Percentiles rank a stretch among this genome's conserved stretches.
phyloP scores from a whole-genome alignment of 257 asterid genomes.

The Petrea volubilis region DNA sequence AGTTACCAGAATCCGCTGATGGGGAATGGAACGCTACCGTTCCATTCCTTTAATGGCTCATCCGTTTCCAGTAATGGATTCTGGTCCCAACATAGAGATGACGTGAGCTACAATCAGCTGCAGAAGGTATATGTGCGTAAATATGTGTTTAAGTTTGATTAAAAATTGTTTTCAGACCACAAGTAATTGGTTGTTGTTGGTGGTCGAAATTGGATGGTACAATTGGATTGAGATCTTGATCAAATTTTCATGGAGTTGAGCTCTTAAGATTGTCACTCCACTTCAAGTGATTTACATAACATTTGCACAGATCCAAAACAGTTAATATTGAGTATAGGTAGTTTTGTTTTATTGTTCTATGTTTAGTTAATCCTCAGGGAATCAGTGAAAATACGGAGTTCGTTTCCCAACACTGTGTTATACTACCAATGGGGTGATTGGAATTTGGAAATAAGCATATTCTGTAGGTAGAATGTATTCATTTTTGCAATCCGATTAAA shows the following conservation, averaged over 20 bases:
- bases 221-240: slow-evolving; percentile 20
- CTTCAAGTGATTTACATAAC: background rate
- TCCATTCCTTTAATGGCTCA: slow-evolving; percentile 36
- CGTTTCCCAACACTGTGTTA: background rate
- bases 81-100: slow-evolving; percentile 80
- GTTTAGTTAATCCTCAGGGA: slow-evolving; percentile 10
- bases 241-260: slow-evolving; percentile 13
- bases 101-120: slow-evolving; percentile 70
- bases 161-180: background rate
- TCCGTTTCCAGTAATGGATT: slow-evolving; percentile 58
- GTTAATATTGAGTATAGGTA: slow-evolving; percentile 12
- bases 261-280: background rate
- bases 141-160: slow-evolving; percentile 12
- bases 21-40: slow-evolving; percentile 44
- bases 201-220: slow-evolving; percentile 17
- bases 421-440: slow-evolving; percentile 16
- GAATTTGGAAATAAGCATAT: background rate
- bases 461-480: background rate
- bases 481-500: slow-evolving; percentile 2
- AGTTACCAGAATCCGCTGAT: slow-evolving; percentile 34
- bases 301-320: slow-evolving; percentile 19
- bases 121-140: slow-evolving; percentile 64
- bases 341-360: background rate
- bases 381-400: background rate
- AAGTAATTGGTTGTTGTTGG: slow-evolving; percentile 19